Evolutionary conservation across 2,329 filamentous ascomycete species (phyloP).

Genomic region (Xylaria sp.): DNA sequence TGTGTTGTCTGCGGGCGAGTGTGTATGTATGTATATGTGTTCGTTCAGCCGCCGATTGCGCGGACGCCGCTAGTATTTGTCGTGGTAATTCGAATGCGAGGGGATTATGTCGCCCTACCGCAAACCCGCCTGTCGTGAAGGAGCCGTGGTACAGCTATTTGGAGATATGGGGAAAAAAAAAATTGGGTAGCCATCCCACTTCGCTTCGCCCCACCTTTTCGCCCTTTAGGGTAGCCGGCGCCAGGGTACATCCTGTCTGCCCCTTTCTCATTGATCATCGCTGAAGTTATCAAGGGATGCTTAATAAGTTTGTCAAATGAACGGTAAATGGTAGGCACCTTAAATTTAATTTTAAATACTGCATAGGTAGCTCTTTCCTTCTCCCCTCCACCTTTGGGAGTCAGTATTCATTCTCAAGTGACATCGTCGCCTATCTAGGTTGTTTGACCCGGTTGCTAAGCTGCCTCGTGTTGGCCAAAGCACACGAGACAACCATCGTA

Average conservation of each 20-base stretch:
- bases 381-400: not conserved
- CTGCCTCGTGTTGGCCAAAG: not conserved
- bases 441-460: not conserved
- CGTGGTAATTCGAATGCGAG: no score
- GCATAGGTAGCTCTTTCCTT: not conserved
- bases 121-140: not conserved
- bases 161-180: conserved; percentile 10
- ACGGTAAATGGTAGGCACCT: not conserved
- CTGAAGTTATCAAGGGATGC: not conserved
- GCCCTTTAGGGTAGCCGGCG: not conserved
- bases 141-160: not conserved
- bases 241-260: not conserved
- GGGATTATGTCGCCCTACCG: no score
- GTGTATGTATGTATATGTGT: no score
- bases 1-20: not conserved
- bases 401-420: no score
- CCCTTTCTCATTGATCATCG: not conserved
- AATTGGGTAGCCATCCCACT: conserved; percentile 11
- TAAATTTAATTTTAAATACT: not conserved
- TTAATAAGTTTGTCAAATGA: not conserved
- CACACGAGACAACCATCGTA: not conserved
- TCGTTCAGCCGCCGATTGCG: no score
- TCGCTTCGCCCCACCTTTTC: conserved; percentile 5
- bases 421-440: not conserved
- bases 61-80: no score